Conservation (phyloP, 2,329 filamentous ascomycete genomes). For the Zasmidium cellare region DNA sequence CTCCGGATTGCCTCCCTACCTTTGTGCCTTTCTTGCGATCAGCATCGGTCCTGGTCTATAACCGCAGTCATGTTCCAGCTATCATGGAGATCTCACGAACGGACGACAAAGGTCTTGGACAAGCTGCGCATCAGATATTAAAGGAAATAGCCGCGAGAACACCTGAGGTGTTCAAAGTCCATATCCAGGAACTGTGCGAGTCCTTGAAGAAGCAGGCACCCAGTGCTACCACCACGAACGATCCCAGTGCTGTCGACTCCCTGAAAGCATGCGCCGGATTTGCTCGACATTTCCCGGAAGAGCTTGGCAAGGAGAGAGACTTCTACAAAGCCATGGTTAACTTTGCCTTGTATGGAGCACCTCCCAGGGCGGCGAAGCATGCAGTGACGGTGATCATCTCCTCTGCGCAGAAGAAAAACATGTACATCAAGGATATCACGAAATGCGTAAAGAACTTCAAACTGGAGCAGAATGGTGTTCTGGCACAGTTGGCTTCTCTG, state of each 20-base stretch:
- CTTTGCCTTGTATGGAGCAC: conserved; percentile 80
- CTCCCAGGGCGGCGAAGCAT: conserved; percentile 85
- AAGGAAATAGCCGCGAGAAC: conserved; percentile 89
- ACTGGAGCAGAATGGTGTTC: conserved; percentile 71
- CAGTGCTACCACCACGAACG: conserved; percentile 65
- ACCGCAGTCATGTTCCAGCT: conserved; percentile 86
- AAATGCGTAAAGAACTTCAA: conserved; percentile 71
- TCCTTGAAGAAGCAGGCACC: conserved; percentile 81
- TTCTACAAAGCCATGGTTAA: conserved; percentile 78
- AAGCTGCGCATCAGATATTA: conserved; percentile 81
- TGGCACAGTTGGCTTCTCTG: conserved; percentile 70
- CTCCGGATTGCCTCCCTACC: conserved; percentile 71
- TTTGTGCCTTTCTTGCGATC: conserved; percentile 81
- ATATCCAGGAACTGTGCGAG: conserved; percentile 87
- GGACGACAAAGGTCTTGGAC: conserved; percentile 74
- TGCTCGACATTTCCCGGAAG: conserved; percentile 78
- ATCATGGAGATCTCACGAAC: conserved; percentile 86
- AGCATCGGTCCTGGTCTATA: conserved; percentile 82
- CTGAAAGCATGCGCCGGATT: conserved; percentile 93
- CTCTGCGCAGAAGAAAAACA: conserved; percentile 73
- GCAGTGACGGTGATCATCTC: conserved; percentile 87
- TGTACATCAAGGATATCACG: conserved; percentile 81
- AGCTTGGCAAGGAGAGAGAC: conserved; percentile 77
- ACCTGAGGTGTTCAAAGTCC: conserved; percentile 87
- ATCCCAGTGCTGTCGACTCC: conserved; percentile 77